A percentile compares a stretch with the other conserved stretches of the same genome.
phyloP scores from a whole-genome alignment of 225 moss, liverwort and hornwort genomes.

The Anthoceros angustus region DNA sequence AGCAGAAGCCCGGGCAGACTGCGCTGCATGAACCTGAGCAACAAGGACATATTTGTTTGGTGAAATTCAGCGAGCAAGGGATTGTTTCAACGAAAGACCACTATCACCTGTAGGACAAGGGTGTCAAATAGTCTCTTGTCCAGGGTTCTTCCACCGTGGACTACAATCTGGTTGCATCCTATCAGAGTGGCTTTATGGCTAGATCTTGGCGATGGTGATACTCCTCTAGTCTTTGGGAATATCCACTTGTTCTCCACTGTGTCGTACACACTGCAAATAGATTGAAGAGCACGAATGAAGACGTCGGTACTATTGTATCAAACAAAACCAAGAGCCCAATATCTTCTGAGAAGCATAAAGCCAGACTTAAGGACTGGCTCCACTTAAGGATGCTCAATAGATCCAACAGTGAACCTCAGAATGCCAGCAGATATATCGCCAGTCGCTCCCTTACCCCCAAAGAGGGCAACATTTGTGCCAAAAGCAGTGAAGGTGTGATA shows the following conservation, averaged over 20 bases:
- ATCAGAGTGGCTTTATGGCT: constrained; percentile 58
- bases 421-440: constrained; percentile 40
- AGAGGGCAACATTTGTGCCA: constrained; percentile 44
- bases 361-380: constrained; percentile 16
- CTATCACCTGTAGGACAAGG: constrained; percentile 35
- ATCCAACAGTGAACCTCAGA: constrained; percentile 15
- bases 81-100: not conserved
- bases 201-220: constrained; percentile 44
- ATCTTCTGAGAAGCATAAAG: not conserved
- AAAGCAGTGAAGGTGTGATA: constrained; percentile 74
- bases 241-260: constrained; percentile 45
- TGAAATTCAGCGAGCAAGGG: not conserved
- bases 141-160: constrained; percentile 78
- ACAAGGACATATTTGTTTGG: not conserved
- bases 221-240: constrained; percentile 34
- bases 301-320: not conserved
- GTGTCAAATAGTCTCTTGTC: constrained; percentile 46
- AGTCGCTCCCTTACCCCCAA: constrained; percentile 61
- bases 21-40: not conserved
- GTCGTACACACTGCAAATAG: constrained; percentile 44
- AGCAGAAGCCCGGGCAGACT: not conserved
- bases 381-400: not conserved
- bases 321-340: not conserved
- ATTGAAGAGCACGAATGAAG: not conserved
- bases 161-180: constrained; percentile 30